Evolutionary conservation across 306 rosid genomes (phyloP).

Genomic region (Cicer chorassanicum): DNA sequence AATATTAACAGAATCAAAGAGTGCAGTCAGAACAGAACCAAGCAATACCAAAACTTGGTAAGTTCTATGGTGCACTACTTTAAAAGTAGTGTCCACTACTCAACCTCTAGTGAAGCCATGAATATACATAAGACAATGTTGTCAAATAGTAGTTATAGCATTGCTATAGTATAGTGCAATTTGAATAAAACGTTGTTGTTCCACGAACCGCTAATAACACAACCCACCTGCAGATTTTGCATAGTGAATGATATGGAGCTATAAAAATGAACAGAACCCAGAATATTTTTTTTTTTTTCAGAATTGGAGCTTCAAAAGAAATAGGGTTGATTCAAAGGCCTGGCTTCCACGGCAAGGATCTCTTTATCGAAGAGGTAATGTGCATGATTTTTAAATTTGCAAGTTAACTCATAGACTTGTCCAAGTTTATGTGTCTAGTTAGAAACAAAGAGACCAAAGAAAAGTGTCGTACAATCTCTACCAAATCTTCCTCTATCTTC

Average conservation of each 20-base stretch:
- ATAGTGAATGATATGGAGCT: neutral
- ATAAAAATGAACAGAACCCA: neutral
- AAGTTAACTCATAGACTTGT: neutral
- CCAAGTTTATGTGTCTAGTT: neutral
- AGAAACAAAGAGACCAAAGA: neutral
- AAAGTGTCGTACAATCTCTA: neutral
- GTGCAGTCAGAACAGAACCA: neutral
- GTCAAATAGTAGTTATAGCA: neutral
- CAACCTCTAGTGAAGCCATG: neutral
- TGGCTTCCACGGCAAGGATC: neutral
- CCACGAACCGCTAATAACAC: neutral
- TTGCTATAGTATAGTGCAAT: neutral
- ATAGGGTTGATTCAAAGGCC: neutral
- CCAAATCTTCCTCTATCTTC: neutral
- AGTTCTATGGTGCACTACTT: neutral
- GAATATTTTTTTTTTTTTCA: neutral
- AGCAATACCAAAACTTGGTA: neutral
- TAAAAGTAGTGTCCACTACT: neutral
- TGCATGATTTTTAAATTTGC: neutral
- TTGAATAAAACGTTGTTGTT: neutral
- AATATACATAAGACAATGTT: neutral
- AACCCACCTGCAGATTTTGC: neutral
- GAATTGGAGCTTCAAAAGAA: neutral
- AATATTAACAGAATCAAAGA: neutral
- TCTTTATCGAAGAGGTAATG: neutral